A percentile compares a stretch with the other conserved stretches of the same genome.
Conservation (phyloP, 345 rosid species). For the Murraya koenigii region DNA sequence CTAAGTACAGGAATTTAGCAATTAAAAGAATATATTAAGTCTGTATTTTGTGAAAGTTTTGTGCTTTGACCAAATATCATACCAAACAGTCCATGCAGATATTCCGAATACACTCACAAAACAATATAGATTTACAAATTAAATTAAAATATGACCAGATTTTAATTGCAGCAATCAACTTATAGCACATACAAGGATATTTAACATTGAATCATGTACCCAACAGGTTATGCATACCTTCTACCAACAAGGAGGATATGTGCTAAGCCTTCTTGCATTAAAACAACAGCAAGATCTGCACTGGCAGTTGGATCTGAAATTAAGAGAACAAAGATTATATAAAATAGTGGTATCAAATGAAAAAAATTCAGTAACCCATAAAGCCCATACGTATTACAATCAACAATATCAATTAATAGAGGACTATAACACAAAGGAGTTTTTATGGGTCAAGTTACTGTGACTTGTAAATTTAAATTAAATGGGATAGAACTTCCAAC, state of each 20-base stretch:
- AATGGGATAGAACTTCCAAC: background rate
- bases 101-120: background rate
- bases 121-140: background rate
- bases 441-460: background rate
- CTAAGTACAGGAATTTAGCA: background rate
- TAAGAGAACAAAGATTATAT: slow-evolving; percentile 7
- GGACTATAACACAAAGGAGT: background rate
- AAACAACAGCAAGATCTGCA: slow-evolving; percentile 87
- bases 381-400: background rate
- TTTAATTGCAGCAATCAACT: background rate
- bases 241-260: slow-evolving; percentile 80
- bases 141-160: background rate
- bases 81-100: background rate
- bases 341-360: background rate
- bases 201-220: background rate
- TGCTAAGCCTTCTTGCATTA: slow-evolving; percentile 98
- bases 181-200: background rate
- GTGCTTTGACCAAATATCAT: background rate
- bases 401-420: background rate
- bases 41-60: background rate
- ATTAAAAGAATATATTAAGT: background rate
- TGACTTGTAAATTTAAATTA: background rate
- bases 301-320: slow-evolving; percentile 84
- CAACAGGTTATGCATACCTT: slow-evolving; percentile 53
- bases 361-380: background rate